Base-by-base conservation (phyloP, 371 early-diverging fungal genomes). In the Actinomortierella wolfii region DNA sequence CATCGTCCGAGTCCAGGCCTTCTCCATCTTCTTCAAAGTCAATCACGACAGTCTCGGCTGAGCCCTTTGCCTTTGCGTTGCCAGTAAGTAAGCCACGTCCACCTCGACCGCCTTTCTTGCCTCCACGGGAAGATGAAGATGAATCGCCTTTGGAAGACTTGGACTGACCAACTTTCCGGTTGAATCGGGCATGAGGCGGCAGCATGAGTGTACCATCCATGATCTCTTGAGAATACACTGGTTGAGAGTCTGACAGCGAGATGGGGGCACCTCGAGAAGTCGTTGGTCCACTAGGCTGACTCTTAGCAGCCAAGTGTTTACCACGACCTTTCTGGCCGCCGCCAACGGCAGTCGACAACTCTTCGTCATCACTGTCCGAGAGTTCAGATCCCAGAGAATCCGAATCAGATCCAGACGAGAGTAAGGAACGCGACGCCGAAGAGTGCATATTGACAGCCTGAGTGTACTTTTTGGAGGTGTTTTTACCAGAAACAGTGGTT, bases 161-260 rank as follows among this genome's bases (percentile, higher is more conserved):
- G 0, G 45, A 18, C 15, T 1, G 24, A 17, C 21, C 18, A 0
- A 47, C 7, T 1, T 28, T 51, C 11, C 11, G 3, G 20, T 51
- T 56, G 45, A 40, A 51, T 24, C 24, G 47, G 28, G 60, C 51
- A 26, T 59, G 20, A 5, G 67, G 57, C 1, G 56, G 34, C 1
- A 54, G 61, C 54, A 57, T 46, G 58, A 70, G 52, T 25, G 71
- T 44, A 17, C 61, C 52, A n/a, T 70, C 59, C 58, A 66, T 50
- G 57, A 62, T 46, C 40, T 59, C 60, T 44, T 73, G 62, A 4
- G 73, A 66, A 29, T 73, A 73, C 15, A 73, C 67, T 39, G 73
- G 54, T 18, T 55, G 59, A 1, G 73, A 73, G 41, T 54, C 67
- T 1, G 73, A 66, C 25, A 73, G 52, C 0, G 73, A 73, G 40